Evolutionary conservation across 352 stramenopile species (phyloP).

Genomic region (Phytophthora ramorum): DNA sequence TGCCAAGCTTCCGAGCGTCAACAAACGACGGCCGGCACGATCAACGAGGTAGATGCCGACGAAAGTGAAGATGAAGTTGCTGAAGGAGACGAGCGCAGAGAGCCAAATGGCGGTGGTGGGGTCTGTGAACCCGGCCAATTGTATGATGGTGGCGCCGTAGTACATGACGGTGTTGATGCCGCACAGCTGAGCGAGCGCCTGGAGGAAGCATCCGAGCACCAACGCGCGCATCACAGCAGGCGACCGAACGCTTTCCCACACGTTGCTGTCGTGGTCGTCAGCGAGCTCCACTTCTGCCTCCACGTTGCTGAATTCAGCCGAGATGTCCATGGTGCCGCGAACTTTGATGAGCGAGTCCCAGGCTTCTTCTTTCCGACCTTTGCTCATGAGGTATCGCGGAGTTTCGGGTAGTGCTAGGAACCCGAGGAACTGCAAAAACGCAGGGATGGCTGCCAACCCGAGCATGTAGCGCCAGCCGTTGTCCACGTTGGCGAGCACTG

Average conservation of each 20-base stretch:
- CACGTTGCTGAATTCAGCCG: slow-evolving; percentile 67
- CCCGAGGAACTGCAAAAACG: slow-evolving; percentile 70
- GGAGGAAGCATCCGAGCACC: slow-evolving; percentile 61
- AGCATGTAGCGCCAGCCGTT: slow-evolving; percentile 87
- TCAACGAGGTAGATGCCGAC: slow-evolving; percentile 32
- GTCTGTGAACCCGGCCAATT: slow-evolving; percentile 78
- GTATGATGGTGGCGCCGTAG: slow-evolving; percentile 80
- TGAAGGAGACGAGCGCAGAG: slow-evolving; percentile 59
- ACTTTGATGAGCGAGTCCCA: slow-evolving; percentile 64
- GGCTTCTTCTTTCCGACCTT: slow-evolving; percentile 55
- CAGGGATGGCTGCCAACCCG: slow-evolving; percentile 68
- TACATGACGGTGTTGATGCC: slow-evolving; percentile 91
- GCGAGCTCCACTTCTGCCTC: slow-evolving; percentile 58
- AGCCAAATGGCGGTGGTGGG: slow-evolving; percentile 78
- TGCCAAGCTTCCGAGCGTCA: slow-evolving; percentile 22
- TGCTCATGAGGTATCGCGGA: slow-evolving; percentile 70
- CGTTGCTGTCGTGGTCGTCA: slow-evolving; percentile 27
- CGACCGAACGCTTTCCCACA: slow-evolving; percentile 38
- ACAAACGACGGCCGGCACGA: slow-evolving; percentile 17
- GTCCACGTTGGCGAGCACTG: slow-evolving; percentile 51
- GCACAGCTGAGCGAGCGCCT: slow-evolving; percentile 54
- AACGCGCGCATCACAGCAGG: slow-evolving; percentile 36
- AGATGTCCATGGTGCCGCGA: slow-evolving; percentile 64
- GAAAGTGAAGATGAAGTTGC: slow-evolving; percentile 36
- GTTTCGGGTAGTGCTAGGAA: slow-evolving; percentile 76